Conservation (phyloP, 768 basidiomycete genomes). For the Multifurca ochricompacta region DNA sequence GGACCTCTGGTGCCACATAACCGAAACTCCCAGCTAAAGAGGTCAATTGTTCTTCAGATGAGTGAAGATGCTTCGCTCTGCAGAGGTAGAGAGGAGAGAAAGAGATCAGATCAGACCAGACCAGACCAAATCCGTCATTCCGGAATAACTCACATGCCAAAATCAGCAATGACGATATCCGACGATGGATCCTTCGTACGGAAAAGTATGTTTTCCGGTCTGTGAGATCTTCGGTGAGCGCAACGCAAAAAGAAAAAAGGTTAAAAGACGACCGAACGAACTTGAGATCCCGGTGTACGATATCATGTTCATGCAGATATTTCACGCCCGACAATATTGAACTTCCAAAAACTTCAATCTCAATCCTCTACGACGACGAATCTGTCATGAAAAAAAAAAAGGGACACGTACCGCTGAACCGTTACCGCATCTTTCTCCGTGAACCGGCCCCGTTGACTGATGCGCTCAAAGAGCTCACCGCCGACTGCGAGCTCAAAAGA, state of each 20-base stretch:
- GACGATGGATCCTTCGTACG: slow-evolving; percentile 65
- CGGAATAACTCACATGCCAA: slow-evolving; percentile 80
- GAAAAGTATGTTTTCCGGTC: slow-evolving; percentile 94
- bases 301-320: slow-evolving; percentile 85
- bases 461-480: slow-evolving; percentile 90
- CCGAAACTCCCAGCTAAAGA: slow-evolving; percentile 77
- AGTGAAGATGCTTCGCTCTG: slow-evolving; percentile 78
- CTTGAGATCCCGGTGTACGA: slow-evolving; percentile 97
- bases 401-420: slow-evolving; percentile 53
- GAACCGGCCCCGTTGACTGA: slow-evolving; percentile 78
- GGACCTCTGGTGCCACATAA: slow-evolving; percentile 87
- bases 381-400: background rate
- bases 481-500: slow-evolving; percentile 88
- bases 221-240: slow-evolving; percentile 24
- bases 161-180: slow-evolving; percentile 89
- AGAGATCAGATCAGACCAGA: background rate
- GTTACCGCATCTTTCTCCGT: slow-evolving; percentile 84
- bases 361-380: background rate
- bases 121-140: background rate
- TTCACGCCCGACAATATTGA: slow-evolving; percentile 74
- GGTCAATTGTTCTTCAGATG: slow-evolving; percentile 60
- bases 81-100: too few species aligned
- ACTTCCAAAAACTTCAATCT: slow-evolving; percentile 29
- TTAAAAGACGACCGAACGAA: slow-evolving; percentile 24
- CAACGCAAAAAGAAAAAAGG: background rate